Percentiles rank a stretch among this genome's conserved stretches.
phyloP scores from a whole-genome alignment of 108 stramenopile species.

The Fragilaria crotonensis region DNA sequence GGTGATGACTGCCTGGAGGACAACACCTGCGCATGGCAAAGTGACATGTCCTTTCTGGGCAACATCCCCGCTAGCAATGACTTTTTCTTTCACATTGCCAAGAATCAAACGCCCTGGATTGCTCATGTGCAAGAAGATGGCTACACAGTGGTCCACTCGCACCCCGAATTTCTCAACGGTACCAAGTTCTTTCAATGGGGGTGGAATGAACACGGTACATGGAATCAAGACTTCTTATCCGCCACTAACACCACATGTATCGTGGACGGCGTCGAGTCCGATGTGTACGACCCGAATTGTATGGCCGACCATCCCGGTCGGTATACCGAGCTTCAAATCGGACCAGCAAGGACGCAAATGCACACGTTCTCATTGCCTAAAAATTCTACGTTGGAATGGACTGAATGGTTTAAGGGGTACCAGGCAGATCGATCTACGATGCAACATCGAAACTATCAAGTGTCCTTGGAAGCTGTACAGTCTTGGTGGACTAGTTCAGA shows the following conservation, averaged over 20 bases:
- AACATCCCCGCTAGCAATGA: neutral
- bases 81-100: neutral
- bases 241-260: neutral
- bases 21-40: neutral
- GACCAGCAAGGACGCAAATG: constrained; percentile 1
- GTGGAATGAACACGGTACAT: neutral
- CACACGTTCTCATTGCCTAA: neutral
- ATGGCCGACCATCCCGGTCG: neutral
- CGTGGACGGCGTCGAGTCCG: neutral
- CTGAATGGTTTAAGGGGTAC: neutral
- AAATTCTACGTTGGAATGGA: neutral
- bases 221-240: neutral
- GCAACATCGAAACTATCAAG: neutral
- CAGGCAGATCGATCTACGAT: neutral
- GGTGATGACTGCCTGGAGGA: neutral
- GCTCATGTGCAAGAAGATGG: neutral
- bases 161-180: neutral
- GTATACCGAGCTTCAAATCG: neutral
- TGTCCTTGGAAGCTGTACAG: neutral
- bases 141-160: neutral
- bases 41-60: neutral
- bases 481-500: neutral
- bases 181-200: neutral
- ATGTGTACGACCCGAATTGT: neutral
- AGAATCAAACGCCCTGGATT: neutral